These are phyloP conservation scores for Tripterygium wilfordii DNA, from an alignment of 177 flowering plant species.

Conservation along the genomic window DNA sequence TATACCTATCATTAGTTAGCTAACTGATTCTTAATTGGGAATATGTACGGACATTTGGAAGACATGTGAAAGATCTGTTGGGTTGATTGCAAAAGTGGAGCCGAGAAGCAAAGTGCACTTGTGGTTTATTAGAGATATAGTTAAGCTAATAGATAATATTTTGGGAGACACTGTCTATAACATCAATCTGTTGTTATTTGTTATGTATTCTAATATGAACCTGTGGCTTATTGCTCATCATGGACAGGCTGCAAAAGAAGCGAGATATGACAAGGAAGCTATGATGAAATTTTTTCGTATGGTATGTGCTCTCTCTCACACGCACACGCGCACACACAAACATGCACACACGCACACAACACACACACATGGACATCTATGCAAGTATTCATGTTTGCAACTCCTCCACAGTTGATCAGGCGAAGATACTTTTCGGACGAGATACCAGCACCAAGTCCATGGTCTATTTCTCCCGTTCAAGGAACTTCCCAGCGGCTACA, in stretches of 20 bases:
- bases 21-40: too few relatives aligned
- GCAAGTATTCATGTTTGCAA: background rate
- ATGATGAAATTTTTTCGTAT: conserved; percentile 75
- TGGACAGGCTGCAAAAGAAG: conserved; percentile 93
- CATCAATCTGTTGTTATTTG: too few relatives aligned
- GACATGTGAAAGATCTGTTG: too few relatives aligned
- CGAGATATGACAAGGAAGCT: conserved; percentile 93
- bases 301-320: conserved; percentile 31
- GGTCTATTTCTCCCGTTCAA: conserved; percentile 61
- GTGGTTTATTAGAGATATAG: too few relatives aligned
- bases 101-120: too few relatives aligned
- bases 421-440: conserved; percentile 92
- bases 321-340: too few relatives aligned
- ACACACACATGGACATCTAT: background rate
- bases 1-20: too few relatives aligned
- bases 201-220: background rate
- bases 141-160: too few relatives aligned
- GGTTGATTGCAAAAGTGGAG: too few relatives aligned
- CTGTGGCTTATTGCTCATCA: conserved; percentile 2
- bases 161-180: too few relatives aligned
- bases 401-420: conserved; percentile 59
- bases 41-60: too few relatives aligned
- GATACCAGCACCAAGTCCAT: conserved; percentile 50
- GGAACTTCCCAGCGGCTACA: conserved; percentile 33
- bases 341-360: too few relatives aligned